Evolutionary conservation across 805 yeast genomes (phyloP).

Genomic region (Millerozyma acaciae): DNA sequence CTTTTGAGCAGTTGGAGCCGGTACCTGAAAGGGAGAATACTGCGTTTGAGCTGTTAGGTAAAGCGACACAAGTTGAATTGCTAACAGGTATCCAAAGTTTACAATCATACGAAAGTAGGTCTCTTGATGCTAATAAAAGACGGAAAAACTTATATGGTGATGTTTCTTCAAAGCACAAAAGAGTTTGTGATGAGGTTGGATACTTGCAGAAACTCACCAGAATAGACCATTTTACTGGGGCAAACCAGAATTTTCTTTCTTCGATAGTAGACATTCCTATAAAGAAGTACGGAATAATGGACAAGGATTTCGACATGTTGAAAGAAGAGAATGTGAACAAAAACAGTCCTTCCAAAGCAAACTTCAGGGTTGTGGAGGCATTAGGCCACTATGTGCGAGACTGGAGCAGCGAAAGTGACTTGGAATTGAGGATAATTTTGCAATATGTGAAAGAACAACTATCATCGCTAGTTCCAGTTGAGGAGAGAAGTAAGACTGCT

Average conservation of each 20-base stretch:
- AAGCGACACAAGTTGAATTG: slow-evolving; percentile 25
- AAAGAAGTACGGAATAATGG: slow-evolving; percentile 40
- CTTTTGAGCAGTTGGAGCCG: too few relatives aligned
- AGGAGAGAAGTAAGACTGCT: slow-evolving; percentile 37
- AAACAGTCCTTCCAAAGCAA: slow-evolving; percentile 10
- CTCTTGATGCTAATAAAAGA: slow-evolving; percentile 43
- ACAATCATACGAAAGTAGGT: slow-evolving; percentile 37
- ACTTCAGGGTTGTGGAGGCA: slow-evolving; percentile 52
- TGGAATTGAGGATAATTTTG: slow-evolving; percentile 52
- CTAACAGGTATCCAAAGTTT: slow-evolving; percentile 43
- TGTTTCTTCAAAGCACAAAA: slow-evolving; percentile 55
- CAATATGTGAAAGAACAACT: slow-evolving; percentile 48
- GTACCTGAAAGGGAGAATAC: too few relatives aligned
- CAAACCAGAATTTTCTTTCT: slow-evolving; percentile 46
- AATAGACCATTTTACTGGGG: slow-evolving; percentile 44
- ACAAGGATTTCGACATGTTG: slow-evolving; percentile 26
- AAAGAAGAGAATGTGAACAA: slow-evolving; percentile 5
- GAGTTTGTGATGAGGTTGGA: slow-evolving; percentile 47
- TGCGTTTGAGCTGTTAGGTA: slow-evolving; percentile 14
- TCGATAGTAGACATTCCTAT: slow-evolving; percentile 43
- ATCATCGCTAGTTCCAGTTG: slow-evolving; percentile 22
- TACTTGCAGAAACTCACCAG: slow-evolving; percentile 49
- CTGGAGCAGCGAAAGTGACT: slow-evolving; percentile 53
- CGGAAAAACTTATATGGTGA: slow-evolving; percentile 40
- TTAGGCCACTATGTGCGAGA: slow-evolving; percentile 77